A percentile compares a stretch with the other conserved stretches of the same genome.
phyloP scores from a whole-genome alignment of 306 rosid genomes.

The Medicago ruthenica region DNA sequence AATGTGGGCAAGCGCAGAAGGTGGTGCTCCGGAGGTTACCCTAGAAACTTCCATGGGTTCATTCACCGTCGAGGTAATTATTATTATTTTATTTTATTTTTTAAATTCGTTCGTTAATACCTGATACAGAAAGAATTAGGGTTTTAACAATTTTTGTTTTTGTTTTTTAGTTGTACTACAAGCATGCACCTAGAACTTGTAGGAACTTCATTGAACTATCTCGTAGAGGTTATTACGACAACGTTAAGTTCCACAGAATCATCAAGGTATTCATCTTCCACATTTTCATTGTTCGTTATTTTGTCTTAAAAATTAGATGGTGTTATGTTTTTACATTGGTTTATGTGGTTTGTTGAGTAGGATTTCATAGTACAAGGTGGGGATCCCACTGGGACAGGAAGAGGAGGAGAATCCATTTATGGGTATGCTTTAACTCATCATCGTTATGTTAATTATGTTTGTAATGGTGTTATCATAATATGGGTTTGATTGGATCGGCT shows the following conservation, averaged over 20 bases:
- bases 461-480: not conserved
- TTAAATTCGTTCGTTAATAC: not conserved
- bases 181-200: constrained; percentile 94
- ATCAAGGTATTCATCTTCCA: constrained; percentile 69
- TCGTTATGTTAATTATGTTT: not conserved
- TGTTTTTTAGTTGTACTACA: constrained; percentile 71
- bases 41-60: constrained; percentile 97
- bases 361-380: constrained; percentile 99
- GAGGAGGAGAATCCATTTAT: constrained; percentile 97
- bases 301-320: not conserved
- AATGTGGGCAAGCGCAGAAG: constrained; percentile 96
- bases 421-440: constrained; percentile 62
- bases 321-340: constrained; percentile 34
- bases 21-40: constrained; percentile 92
- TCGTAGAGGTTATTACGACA: constrained; percentile 90
- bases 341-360: constrained; percentile 55
- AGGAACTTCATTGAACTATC: constrained; percentile 95
- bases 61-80: constrained; percentile 80
- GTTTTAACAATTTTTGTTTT: not conserved
- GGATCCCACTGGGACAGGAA: constrained; percentile 99
- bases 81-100: not conserved
- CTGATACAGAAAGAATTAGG: not conserved
- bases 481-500: no score
- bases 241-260: constrained; percentile 93
- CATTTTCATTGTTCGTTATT: not conserved